Conservation (phyloP, 345 rosid species). For the Cardamine chenopodiifolia region DNA sequence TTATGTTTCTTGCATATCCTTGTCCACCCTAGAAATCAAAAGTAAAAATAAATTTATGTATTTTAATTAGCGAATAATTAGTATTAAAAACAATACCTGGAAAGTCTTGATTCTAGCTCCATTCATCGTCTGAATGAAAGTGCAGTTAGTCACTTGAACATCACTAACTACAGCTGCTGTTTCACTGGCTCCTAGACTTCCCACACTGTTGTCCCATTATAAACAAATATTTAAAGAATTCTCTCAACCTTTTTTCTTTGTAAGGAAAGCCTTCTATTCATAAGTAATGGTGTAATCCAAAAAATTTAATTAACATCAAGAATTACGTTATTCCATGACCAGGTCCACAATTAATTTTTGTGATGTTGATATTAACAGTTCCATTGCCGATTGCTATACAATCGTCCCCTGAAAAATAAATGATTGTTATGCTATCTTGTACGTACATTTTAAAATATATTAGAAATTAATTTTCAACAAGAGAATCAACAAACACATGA, state of each 20-base stretch:
- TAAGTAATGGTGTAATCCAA: background rate
- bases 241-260: background rate
- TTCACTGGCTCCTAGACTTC: slow-evolving; percentile 25
- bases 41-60: background rate
- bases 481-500: background rate
- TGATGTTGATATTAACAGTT: slow-evolving; percentile 22
- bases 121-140: slow-evolving; percentile 16
- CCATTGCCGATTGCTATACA: slow-evolving; percentile 32
- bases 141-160: slow-evolving; percentile 26
- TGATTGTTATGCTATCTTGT: background rate
- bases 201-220: slow-evolving; percentile 26
- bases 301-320: background rate
- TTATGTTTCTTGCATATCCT: slow-evolving; percentile 28
- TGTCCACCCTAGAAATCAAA: slow-evolving; percentile 20
- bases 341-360: slow-evolving; percentile 30
- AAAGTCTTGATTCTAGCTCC: slow-evolving; percentile 42
- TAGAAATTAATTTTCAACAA: background rate
- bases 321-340: slow-evolving; percentile 41
- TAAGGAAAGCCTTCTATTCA: background rate
- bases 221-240: background rate
- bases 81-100: background rate
- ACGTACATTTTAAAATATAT: background rate
- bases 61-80: background rate
- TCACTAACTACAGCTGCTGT: background rate
- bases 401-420: slow-evolving; percentile 28